Conservation (phyloP, 148 eudicot species). For the Arctostaphylos glauca region DNA sequence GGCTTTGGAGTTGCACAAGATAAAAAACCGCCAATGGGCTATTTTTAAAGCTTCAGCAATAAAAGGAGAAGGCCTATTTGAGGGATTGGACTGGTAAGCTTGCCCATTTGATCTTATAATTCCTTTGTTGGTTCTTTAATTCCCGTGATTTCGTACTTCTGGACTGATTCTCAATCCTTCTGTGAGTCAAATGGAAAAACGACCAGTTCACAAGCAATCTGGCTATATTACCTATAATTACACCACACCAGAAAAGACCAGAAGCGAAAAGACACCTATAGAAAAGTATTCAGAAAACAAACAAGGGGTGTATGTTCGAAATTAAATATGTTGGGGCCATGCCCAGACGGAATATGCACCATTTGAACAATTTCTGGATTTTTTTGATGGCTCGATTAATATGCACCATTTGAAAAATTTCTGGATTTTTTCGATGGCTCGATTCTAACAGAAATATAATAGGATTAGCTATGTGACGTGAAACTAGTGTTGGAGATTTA, state of each 20-base stretch:
- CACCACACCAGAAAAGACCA: background rate
- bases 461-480: background rate
- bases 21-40: slow-evolving; percentile 93
- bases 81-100: slow-evolving; percentile 94
- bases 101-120: background rate
- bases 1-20: slow-evolving; percentile 92
- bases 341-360: background rate
- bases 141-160: background rate
- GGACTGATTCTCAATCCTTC: background rate
- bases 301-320: background rate
- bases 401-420: background rate
- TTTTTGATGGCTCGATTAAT: too few species aligned
- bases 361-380: background rate
- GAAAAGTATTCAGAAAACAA: background rate
- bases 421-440: too few species aligned
- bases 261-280: background rate
- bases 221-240: background rate
- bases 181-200: background rate
- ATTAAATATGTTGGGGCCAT: background rate
- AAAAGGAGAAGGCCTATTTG: slow-evolving; percentile 96
- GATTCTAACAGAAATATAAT: background rate
- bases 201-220: background rate
- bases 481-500: background rate
- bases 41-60: slow-evolving; percentile 95
- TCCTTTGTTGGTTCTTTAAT: background rate